These are phyloP conservation scores for Boletus semigastroideus DNA, from an alignment of 1,284 basidiomycete genomes.

Conservation along the genomic window DNA sequence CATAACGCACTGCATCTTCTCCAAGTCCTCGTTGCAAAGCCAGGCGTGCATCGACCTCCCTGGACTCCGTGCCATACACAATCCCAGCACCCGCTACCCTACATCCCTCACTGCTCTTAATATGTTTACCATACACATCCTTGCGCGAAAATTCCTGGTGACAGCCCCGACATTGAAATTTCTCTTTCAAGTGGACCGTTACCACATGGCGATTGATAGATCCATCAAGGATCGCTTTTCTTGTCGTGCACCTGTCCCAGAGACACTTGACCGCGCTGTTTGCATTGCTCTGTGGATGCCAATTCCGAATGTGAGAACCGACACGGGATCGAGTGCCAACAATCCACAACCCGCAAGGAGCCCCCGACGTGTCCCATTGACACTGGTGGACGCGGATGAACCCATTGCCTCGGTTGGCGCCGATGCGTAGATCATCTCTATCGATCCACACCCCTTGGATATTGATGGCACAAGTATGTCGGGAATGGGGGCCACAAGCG, in stretches of 20 bases:
- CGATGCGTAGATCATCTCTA: background rate
- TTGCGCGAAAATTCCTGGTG: background rate
- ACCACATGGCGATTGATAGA: slow-evolving; percentile 14
- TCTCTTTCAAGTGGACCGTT: slow-evolving; percentile 8
- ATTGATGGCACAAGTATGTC: background rate
- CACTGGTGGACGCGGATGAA: slow-evolving; percentile 10
- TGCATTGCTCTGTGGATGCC: background rate
- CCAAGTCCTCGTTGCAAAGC: background rate
- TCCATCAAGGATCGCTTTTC: slow-evolving; percentile 1
- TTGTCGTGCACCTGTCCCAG: slow-evolving; percentile 6
- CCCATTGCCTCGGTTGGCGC: background rate
- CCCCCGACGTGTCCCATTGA: slow-evolving; percentile 1
- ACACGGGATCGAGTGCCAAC: background rate
- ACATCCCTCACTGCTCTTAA: background rate
- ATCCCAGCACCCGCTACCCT: background rate
- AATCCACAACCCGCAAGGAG: slow-evolving; percentile 17
- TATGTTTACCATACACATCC: slow-evolving; percentile 12
- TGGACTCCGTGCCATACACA: slow-evolving; percentile 2
- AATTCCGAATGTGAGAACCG: slow-evolving; percentile 10
- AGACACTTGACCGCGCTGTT: background rate
- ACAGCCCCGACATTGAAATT: slow-evolving; percentile 10
- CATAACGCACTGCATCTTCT: background rate
- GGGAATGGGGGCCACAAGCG: background rate
- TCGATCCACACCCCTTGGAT: slow-evolving; percentile 4
- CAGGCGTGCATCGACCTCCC: background rate